Base-by-base conservation (phyloP, 805 yeast species). In the Starmerella cellae region DNA sequence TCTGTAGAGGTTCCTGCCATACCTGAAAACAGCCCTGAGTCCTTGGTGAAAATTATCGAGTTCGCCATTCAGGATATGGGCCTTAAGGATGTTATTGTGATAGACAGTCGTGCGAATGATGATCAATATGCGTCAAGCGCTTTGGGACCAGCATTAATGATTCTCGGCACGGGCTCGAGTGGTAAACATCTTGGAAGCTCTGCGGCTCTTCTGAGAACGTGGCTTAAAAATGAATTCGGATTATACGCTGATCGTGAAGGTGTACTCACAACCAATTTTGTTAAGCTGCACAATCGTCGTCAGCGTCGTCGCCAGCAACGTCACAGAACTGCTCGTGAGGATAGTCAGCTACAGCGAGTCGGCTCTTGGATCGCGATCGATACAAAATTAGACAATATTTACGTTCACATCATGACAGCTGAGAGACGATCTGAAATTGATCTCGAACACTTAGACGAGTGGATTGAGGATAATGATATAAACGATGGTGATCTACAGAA, bases 301-400 rank as follows among this genome's bases (percentile, higher is more conserved):
- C 56, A 76, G 45, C 67, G 67, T 31, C 70, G 70, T 38, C 65
- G 74, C 48, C 57, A 62, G 34, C 76, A 78, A 30, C 64, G 74
- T 42, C 73, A 73, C 53, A 63, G 68, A 2, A 34, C 37, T 31
- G 41, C 44, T 3, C 26, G 21, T 27, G 4, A 28, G 2, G 26
- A 16, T 11, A 37, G 21, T 61, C 64, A 11, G 51, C 66, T 39
- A 17, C 5, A 67, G 76, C 42, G 47, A 11, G 45, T 46, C 4
- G 84, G 83, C 52, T 72, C 82, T 21, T 87, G 97, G 97, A 75
- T 82, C 19, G 74, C 82, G 71, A 65, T 85, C 37, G 84, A 83
- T 52, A 71, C 83, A 38, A 65, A 68, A 22, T 60, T 72, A 2
- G 79, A 77, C 46, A 74, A 74, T 30, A 70, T 84, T 3, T 71